Evolutionary conservation across 1,284 basidiomycete species (phyloP).

Genomic region (Fomitopsis palustris): DNA sequence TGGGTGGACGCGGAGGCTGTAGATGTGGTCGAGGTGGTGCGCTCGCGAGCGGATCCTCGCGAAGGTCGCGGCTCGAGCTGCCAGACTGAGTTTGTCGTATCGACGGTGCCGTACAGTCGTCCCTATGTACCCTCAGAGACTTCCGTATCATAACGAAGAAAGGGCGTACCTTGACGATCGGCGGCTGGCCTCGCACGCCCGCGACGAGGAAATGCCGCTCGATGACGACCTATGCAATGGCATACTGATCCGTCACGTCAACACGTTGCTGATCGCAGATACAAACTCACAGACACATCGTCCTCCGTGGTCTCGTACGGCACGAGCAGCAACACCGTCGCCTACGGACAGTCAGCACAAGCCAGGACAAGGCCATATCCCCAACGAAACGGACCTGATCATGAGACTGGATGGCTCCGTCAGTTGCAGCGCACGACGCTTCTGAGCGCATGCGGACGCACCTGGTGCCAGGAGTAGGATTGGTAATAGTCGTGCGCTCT

Average conservation of each 20-base stretch:
- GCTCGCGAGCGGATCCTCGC: constrained; percentile 45
- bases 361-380: background rate
- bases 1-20: constrained; percentile 59
- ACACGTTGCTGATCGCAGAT: background rate
- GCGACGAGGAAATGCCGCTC: constrained; percentile 68
- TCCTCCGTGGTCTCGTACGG: constrained; percentile 67
- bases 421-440: background rate
- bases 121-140: constrained; percentile 41
- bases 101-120: constrained; percentile 62
- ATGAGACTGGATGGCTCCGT: constrained; percentile 31
- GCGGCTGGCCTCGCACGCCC: constrained; percentile 61
- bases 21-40: constrained; percentile 70
- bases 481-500: constrained; percentile 30
- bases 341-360: constrained; percentile 37
- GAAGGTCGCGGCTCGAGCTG: constrained; percentile 66
- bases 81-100: constrained; percentile 64
- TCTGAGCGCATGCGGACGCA: constrained; percentile 18
- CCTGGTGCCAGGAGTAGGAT: constrained; percentile 45
- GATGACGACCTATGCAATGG: constrained; percentile 62
- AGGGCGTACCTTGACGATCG: constrained; percentile 61
- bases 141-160: background rate
- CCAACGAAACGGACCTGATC: constrained; percentile 33
- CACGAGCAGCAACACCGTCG: constrained; percentile 72
- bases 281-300: constrained; percentile 55
- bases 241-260: constrained; percentile 1